Evolutionary conservation across 179 eudicot genomes (phyloP).

Genomic region (Corrigiola litoralis): DNA sequence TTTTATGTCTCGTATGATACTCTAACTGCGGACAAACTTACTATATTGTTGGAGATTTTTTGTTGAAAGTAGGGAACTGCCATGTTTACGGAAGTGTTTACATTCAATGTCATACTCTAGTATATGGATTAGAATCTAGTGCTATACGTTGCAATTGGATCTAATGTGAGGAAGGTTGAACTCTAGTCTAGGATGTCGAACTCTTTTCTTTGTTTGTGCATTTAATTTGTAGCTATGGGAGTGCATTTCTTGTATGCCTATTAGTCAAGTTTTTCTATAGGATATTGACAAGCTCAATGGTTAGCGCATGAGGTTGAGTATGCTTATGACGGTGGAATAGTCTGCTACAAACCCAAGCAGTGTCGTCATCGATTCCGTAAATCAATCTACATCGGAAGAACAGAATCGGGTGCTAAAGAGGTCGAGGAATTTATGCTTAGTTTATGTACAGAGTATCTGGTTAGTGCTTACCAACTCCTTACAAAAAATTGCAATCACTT

Average conservation of each 20-base stretch:
- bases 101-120: no score
- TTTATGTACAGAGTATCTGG: constrained; percentile 54
- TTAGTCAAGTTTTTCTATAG: background rate
- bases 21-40: no score
- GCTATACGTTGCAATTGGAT: no score
- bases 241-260: background rate
- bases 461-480: constrained; percentile 63
- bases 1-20: no score
- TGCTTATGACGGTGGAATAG: constrained; percentile 84
- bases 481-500: constrained; percentile 78
- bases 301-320: constrained; percentile 69
- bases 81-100: no score
- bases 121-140: no score
- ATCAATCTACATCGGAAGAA: constrained; percentile 67
- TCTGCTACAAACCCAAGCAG: constrained; percentile 69
- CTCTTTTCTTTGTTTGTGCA: no score
- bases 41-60: no score
- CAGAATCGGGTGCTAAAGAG: constrained; percentile 54
- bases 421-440: constrained; percentile 55
- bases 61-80: no score
- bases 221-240: no score
- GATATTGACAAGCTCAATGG: background rate
- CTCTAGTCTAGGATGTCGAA: no score
- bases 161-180: no score
- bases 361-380: constrained; percentile 82